phyloP scores from a whole-genome alignment of 2,329 filamentous ascomycete species.

The Fusarium sp. region DNA sequence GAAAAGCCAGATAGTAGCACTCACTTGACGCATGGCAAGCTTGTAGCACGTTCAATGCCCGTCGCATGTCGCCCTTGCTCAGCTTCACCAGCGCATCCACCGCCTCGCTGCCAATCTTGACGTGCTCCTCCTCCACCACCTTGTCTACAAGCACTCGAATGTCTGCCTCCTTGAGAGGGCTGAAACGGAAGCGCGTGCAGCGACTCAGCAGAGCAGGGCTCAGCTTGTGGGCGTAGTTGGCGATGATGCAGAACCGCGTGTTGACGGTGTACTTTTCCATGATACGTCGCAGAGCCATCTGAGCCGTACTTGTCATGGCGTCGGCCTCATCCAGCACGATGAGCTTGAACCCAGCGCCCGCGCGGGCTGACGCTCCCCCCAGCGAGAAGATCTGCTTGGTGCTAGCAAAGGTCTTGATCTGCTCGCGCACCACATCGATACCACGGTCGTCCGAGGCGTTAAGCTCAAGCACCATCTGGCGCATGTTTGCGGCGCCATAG shows the following conservation, averaged over 20 bases:
- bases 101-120: constrained; percentile 85
- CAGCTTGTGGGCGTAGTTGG: constrained; percentile 98
- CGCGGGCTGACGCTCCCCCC: constrained; percentile 65
- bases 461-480: constrained; percentile 97
- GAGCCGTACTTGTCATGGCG: constrained; percentile 98
- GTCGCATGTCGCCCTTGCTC: constrained; percentile 95
- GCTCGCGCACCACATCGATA: constrained; percentile 97
- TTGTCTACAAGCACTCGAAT: constrained; percentile 88
- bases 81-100: constrained; percentile 85
- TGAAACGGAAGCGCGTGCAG: constrained; percentile 96
- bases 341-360: constrained; percentile 85
- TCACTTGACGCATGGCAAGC: constrained; percentile 94
- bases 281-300: constrained; percentile 95
- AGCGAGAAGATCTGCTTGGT: constrained; percentile 95
- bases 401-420: constrained; percentile 99
- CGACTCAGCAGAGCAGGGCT: constrained; percentile 91
- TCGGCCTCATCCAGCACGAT: constrained; percentile 99
- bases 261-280: constrained; percentile 99
- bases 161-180: constrained; percentile 88
- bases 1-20: constrained; percentile 31
- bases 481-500: constrained; percentile 91
- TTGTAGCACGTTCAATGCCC: constrained; percentile 94
- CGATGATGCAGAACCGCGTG: constrained; percentile 97
- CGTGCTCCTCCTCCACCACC: constrained; percentile 87
- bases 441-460: constrained; percentile 98